Base-by-base conservation (phyloP, 192 early-diverging fungal species). In the Coemansia guatemalensis region DNA sequence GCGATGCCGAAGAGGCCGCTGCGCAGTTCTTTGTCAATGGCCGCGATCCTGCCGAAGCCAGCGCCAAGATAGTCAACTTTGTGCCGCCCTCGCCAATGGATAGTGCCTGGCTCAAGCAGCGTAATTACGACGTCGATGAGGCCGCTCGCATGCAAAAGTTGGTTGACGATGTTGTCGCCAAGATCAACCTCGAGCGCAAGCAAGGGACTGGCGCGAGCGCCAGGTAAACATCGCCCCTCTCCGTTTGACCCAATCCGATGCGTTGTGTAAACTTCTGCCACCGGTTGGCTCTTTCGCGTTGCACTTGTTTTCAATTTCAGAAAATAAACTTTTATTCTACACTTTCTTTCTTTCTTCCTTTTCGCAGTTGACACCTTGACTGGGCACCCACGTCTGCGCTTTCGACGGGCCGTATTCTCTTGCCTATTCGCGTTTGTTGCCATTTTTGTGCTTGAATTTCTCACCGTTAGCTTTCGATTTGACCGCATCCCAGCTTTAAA, bases 121-220 rank as follows among this genome's bases (percentile, higher is more conserved):
- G 68, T 18, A 44, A 68, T 35, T 68, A 74, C 68, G 78, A 81
- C 32, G 51, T 68, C 32, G 62, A 39, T 23, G 78, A 81, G 59
- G 78, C 78, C 12, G 65, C 69, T 2, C 78, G 78, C 48, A 81
- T 81, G 78, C 72, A 81, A 57, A 29, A 39, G 11, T 68, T 81
- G 39, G 78, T 81, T 26, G 52, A 62, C 63, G 53, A 48, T 35
- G 78, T 81, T 22, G 78, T 81, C n/a, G 72, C 65, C 2, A 61
- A 81, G 41, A 81, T 81, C 29, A 81, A 81, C 67, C 60, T 69
- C 25, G 78, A 81, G 32, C 78, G 78, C 69, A 68, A 65, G 25
- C 62, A 69, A 33, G 56, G 56, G 33, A 27, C 27, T 20, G 25
- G 25, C 50, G 50, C 22, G n/a, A 41, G 21, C 5, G 30, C 21